phyloP scores from a whole-genome alignment of 306 rosid genomes.

The Malus sieversii region DNA sequence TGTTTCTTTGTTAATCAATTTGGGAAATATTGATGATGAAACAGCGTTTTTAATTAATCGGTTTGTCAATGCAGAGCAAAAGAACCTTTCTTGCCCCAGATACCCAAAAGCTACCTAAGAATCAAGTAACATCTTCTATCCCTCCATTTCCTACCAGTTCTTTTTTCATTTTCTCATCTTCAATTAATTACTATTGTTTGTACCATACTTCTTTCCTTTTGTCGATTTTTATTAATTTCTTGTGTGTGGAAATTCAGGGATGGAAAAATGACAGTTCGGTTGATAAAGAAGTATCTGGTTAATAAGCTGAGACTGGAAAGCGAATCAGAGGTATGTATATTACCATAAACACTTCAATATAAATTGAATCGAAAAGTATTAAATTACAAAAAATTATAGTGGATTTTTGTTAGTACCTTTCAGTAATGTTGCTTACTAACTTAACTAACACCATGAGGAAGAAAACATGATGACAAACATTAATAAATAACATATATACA shows the following conservation, averaged over 20 bases:
- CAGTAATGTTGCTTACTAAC: not conserved
- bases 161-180: not conserved
- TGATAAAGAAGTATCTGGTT: slow-evolving; percentile 80
- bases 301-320: slow-evolving; percentile 68
- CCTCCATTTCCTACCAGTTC: not conserved
- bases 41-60: not conserved
- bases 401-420: not conserved
- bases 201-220: not conserved
- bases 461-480: not conserved
- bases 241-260: slow-evolving; percentile 40
- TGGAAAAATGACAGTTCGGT: slow-evolving; percentile 89
- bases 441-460: slow-evolving; percentile 7
- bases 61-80: slow-evolving; percentile 49
- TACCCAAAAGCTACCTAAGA: slow-evolving; percentile 82
- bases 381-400: not conserved
- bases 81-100: slow-evolving; percentile 84
- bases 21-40: not conserved
- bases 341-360: not conserved
- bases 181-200: not conserved
- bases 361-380: not conserved
- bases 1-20: not conserved
- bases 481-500: not conserved
- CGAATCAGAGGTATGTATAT: slow-evolving; percentile 83
- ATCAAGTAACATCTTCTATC: slow-evolving; percentile 52
- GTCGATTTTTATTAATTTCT: not conserved